Percentiles rank a stretch among this genome's conserved stretches.
Conservation (phyloP, 1,284 basidiomycete species). For the Leccinum angustisporum region DNA sequence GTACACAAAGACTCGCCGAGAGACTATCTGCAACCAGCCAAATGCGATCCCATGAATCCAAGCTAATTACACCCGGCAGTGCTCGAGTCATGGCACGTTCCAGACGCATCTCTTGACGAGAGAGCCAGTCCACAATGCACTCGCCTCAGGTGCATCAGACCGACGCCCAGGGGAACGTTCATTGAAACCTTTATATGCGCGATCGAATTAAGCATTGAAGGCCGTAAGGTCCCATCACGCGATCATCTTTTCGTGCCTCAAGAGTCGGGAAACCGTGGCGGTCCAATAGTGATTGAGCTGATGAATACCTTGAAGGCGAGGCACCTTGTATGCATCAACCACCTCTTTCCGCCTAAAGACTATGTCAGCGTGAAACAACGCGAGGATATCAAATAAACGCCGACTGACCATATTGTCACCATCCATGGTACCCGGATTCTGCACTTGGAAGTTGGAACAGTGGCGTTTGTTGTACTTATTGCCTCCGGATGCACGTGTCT, state of each 20-base stretch:
- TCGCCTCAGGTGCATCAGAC: no score
- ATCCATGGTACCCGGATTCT: slow-evolving; percentile 74
- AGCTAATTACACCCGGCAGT: no score
- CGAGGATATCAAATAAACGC: slow-evolving; percentile 19
- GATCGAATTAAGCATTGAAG: slow-evolving; percentile 54
- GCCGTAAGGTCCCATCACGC: slow-evolving; percentile 81
- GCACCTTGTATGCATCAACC: slow-evolving; percentile 89
- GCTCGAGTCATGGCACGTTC: no score
- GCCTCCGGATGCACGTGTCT: slow-evolving; percentile 61
- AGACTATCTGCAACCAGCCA: no score
- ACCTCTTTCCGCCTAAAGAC: slow-evolving; percentile 78
- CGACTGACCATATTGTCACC: slow-evolving; percentile 66
- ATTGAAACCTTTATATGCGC: no score
- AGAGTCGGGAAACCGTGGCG: slow-evolving; percentile 78
- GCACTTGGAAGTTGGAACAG: slow-evolving; percentile 84
- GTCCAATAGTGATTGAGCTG: no score
- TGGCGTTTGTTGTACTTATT: slow-evolving; percentile 85
- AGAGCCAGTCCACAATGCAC: no score
- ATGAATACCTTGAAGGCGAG: no score
- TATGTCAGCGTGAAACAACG: not conserved
- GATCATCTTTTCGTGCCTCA: slow-evolving; percentile 78
- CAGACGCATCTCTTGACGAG: no score
- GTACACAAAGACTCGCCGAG: no score
- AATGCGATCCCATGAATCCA: no score
- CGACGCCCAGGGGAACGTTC: no score